Evolutionary conservation across 345 rosid genomes (phyloP).

Genomic region (Lepidium aucheri): DNA sequence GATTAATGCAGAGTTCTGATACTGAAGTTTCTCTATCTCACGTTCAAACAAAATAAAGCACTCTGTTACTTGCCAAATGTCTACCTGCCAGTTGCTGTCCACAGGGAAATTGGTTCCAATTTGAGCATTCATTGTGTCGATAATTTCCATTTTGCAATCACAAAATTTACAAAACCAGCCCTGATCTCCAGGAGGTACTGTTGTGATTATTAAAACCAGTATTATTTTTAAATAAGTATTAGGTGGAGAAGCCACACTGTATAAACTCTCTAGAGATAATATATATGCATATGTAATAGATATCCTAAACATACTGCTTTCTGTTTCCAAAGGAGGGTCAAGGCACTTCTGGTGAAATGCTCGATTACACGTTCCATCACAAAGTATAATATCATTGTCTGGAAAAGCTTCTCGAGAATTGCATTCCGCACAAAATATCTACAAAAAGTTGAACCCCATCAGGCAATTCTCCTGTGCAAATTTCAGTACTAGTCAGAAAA

Average conservation of each 20-base stretch:
- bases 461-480: neutral
- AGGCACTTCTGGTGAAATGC: slow-evolving; percentile 95
- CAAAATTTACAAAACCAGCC: slow-evolving; percentile 97
- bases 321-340: slow-evolving; percentile 87
- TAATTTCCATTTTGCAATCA: slow-evolving; percentile 83
- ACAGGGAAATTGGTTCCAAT: slow-evolving; percentile 66
- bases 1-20: neutral
- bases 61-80: slow-evolving; percentile 6
- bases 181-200: slow-evolving; percentile 96
- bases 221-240: neutral
- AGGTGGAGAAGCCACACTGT: neutral
- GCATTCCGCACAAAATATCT: slow-evolving; percentile 97
- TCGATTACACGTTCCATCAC: slow-evolving; percentile 94
- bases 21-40: neutral
- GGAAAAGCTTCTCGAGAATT: slow-evolving; percentile 71
- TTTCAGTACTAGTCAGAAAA: neutral
- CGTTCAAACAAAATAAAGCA: neutral
- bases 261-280: neutral
- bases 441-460: slow-evolving; percentile 10
- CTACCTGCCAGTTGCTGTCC: slow-evolving; percentile 79
- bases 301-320: slow-evolving; percentile 48
- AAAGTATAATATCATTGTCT: slow-evolving; percentile 88
- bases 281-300: neutral
- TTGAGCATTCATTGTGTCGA: slow-evolving; percentile 90
- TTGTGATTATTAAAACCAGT: slow-evolving; percentile 22